Percentiles rank a stretch among this genome's conserved stretches.
Evolutionary conservation across 208 protist genomes (phyloP).

Genomic region (Tritrichomonas musculus): DNA sequence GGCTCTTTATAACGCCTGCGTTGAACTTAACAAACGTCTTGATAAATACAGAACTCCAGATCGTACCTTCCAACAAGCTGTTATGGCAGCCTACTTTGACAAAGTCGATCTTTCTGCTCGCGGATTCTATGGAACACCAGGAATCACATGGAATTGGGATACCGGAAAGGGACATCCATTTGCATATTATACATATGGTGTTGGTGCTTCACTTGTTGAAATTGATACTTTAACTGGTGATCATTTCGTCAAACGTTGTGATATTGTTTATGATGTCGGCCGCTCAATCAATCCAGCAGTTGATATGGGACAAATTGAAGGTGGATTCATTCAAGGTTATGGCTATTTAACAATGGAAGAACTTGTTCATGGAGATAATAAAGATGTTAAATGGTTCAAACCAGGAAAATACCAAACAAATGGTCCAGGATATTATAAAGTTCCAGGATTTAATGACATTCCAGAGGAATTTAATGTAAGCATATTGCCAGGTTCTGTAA

Average conservation of each 20-base stretch:
- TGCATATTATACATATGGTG: constrained; percentile 26
- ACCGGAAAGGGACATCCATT: neutral
- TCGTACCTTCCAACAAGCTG: neutral
- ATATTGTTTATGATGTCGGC: constrained; percentile 53
- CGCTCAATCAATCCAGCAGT: constrained; percentile 50
- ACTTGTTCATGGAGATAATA: neutral
- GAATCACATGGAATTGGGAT: neutral
- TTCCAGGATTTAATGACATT: constrained; percentile 62
- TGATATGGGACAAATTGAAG: constrained; percentile 54
- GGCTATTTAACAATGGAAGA: constrained; percentile 36
- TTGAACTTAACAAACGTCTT: neutral
- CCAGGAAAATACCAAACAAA: constrained; percentile 42
- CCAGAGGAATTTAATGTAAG: constrained; percentile 63
- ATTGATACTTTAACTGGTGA: constrained; percentile 53
- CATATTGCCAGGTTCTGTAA: constrained; percentile 57
- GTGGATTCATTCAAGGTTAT: constrained; percentile 31
- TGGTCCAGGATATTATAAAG: constrained; percentile 57
- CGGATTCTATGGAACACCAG: neutral
- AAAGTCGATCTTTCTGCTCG: neutral
- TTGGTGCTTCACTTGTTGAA: constrained; percentile 50
- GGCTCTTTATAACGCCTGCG: neutral
- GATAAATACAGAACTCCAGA: constrained; percentile 31
- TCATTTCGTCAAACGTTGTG: constrained; percentile 41
- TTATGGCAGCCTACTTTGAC: neutral
- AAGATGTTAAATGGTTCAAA: neutral